phyloP scores from a whole-genome alignment of 495 filamentous ascomycete species.

The Penicillium daleae region DNA sequence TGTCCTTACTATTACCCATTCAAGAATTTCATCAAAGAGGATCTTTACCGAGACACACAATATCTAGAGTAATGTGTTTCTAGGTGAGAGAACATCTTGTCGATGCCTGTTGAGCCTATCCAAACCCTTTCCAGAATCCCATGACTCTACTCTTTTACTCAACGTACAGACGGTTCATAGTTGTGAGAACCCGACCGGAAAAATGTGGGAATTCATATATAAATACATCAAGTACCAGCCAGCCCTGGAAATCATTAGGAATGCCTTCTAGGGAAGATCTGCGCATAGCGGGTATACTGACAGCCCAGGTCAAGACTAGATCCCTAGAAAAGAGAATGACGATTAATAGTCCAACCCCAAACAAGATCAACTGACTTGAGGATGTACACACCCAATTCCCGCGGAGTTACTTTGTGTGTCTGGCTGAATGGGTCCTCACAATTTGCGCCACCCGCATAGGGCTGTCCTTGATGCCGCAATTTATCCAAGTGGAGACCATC shows the following conservation, averaged over 20 bases:
- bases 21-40: too few species aligned
- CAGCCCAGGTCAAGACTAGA: too few species aligned
- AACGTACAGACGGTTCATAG: not conserved
- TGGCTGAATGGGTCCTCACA: not conserved
- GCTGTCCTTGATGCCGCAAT: not conserved
- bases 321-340: too few species aligned
- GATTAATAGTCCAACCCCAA: not conserved
- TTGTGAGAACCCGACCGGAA: not conserved
- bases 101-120: too few species aligned
- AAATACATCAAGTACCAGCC: not conserved
- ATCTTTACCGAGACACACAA: too few species aligned
- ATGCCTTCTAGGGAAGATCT: not conserved
- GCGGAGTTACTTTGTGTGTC: not conserved
- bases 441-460: not conserved
- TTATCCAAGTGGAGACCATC: not conserved
- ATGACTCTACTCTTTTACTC: not conserved
- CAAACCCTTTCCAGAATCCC: too few species aligned
- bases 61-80: too few species aligned
- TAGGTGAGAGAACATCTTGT: not conserved
- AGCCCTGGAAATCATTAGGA: not conserved
- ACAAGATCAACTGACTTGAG: not conserved
- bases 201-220: not conserved
- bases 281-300: too few species aligned
- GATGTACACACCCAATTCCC: not conserved
- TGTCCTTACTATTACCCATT: too few species aligned